phyloP scores from a whole-genome alignment of 2,329 filamentous ascomycete genomes.

The Phialophora expanda region DNA sequence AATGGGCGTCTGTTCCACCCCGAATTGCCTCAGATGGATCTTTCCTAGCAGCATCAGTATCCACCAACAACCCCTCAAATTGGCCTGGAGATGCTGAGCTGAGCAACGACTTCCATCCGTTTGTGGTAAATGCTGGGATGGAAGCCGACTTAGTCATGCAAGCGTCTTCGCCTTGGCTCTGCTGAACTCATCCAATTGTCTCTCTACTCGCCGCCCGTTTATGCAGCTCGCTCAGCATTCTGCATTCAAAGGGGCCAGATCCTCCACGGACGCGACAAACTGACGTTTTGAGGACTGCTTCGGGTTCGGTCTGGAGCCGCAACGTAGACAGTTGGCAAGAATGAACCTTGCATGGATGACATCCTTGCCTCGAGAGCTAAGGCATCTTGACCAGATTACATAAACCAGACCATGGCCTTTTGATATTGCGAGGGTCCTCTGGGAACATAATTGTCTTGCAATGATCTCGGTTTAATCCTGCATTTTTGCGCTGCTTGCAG shows the following conservation, averaged over 20 bases:
- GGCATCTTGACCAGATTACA: not conserved
- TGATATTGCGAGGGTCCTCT: not conserved
- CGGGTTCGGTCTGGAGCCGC: not conserved
- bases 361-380: not conserved
- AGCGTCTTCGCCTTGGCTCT: not conserved
- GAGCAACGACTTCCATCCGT: slow-evolving; percentile 15
- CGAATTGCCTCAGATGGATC: slow-evolving; percentile 3
- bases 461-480: not conserved
- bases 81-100: slow-evolving; percentile 20
- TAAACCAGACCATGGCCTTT: not conserved
- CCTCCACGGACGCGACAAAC: not conserved
- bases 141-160: slow-evolving; percentile 16
- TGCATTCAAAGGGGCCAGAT: not conserved
- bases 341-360: not conserved
- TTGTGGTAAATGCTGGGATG: slow-evolving; percentile 14
- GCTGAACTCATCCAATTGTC: slow-evolving; percentile 13
- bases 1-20: slow-evolving; percentile 4
- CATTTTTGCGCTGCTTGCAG: not conserved
- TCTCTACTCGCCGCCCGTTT: not conserved
- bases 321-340: not conserved
- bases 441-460: not conserved
- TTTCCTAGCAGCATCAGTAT: not conserved
- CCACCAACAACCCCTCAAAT: not conserved
- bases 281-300: not conserved
- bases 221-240: slow-evolving; percentile 27